Evolutionary conservation across 768 basidiomycete species (phyloP), one percentile per base, ranked within the genome.

Genomic region (Clitopilus passeckerianus): DNA sequence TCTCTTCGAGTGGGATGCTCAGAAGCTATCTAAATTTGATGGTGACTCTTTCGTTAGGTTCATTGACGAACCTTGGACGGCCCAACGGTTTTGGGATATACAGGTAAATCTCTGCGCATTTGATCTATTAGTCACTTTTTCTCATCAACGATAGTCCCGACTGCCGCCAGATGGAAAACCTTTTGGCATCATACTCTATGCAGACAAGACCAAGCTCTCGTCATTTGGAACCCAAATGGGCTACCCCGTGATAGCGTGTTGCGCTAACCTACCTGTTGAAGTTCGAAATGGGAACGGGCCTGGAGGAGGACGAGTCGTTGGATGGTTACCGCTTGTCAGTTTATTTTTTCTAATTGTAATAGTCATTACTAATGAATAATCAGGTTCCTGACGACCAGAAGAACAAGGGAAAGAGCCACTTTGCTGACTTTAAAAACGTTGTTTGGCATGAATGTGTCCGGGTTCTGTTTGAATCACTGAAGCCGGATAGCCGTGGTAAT

Each of bases 151-250:
- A 30, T 41, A 66, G 63, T 44, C 46, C 24, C 1, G 57, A 34
- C 53, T 75, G 20, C 68, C 71, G 22, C 33, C 56, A n/a, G 61
- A 55, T 33, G 70, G 61, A 2, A 70, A 70, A 23, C 69, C 72
- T 0, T 61, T 75, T 16, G 60, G 62, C 6, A 67, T 74, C 24
- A 72, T 77, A 23, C 43, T 79, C 0, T 80, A 77, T 68, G 73
- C 77, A 6, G 76, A 80, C 63, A 78, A 78, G 54, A 70, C 72
- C 0, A 68, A 70, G 14, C 61, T 78, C 0, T 78, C 74, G 1
- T 68, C 70, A 2, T 77, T 77, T 64, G 72, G 76, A 0, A 72
- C 69, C 1, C 66, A 63, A 35, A 76, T 76, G 57, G 77, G 69
- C 0, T 74, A 78, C 56, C 76, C 73, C 0, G 72, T 77, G 1